Evolutionary conservation across 2,329 filamentous ascomycete species (phyloP), one percentile per base, ranked within the genome.

Genomic region (Claviceps pusilla): DNA sequence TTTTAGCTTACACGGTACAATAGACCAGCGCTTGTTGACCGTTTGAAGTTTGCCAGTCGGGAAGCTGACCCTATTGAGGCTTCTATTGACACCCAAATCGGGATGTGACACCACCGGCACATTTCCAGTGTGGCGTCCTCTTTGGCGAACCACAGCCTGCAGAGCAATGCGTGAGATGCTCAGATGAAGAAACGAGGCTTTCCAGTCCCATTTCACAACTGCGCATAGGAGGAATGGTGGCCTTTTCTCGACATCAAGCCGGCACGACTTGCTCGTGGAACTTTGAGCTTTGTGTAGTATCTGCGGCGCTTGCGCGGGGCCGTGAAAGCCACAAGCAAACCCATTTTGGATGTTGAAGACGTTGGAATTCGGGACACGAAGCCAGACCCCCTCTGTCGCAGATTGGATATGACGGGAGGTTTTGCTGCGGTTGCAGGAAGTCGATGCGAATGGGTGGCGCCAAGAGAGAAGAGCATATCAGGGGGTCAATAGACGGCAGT

Each of bases 61-160:
- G 35, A 31, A 51, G 51, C 45, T 54, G 56, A 59, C 57, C 60
- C 53, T 66, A 66, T 68, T 67, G 61, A 66, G 56, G 56, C 24
- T 56, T 63, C 64, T 69, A 69, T 69, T 69, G 63, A 67, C 47
- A 56, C 60, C 66, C 65, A 57, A 59, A 69, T 66, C 56, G 56
- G 66, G 64, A 50, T 2, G 51, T 53, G 53, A 59, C 58, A 57
- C 57, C 35, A 45, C 35, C 48, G 45, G 46, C 33, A 46, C 35
- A 49, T 42, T 19, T 48, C 54, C 55, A 57, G 49, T 39, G 48
- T 53, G 55, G 56, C 54, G 55, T 50, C 50, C 24, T 28, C 28
- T 31, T 19, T 35, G 45, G 39, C 53, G 84, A 52, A 54, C 47
- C 51, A 54, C 52, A 52, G 42, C 45, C 11, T 33, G 37, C 51